phyloP scores from a whole-genome alignment of 768 basidiomycete species.

The Tylopilus plumbeoviolaceoides region DNA sequence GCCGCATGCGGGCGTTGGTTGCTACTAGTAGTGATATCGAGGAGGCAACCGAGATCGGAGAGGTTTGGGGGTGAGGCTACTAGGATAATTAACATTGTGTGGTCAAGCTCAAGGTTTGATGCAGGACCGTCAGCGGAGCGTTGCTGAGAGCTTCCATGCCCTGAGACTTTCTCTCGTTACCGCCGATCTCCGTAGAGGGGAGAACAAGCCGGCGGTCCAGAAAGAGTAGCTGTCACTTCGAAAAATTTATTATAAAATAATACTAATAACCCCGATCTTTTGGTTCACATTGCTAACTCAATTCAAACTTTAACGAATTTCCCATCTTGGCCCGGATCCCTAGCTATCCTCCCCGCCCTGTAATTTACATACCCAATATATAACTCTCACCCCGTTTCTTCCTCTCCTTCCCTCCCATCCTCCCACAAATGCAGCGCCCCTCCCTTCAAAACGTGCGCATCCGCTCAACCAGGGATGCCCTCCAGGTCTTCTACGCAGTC shows the following conservation, averaged over 20 bases:
- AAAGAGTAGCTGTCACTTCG: not conserved
- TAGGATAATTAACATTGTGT: constrained; percentile 19
- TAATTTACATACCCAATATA: constrained; percentile 30
- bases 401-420: constrained; percentile 25
- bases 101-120: constrained; percentile 25
- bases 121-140: not conserved
- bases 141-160: constrained; percentile 4
- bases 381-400: constrained; percentile 25
- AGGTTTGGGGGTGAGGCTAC: too few relatives aligned
- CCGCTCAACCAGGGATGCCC: constrained; percentile 74
- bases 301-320: constrained; percentile 57
- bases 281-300: constrained; percentile 38
- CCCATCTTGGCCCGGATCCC: constrained; percentile 20
- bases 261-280: too few relatives aligned
- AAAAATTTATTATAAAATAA: too few relatives aligned
- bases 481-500: constrained; percentile 77
- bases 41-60: constrained; percentile 4
- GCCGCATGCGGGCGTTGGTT: not conserved
- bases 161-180: constrained; percentile 6
- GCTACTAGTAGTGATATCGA: too few relatives aligned
- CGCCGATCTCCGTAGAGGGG: too few relatives aligned
- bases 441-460: constrained; percentile 75
- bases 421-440: constrained; percentile 60
- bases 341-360: constrained; percentile 14
- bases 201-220: not conserved